Percentiles rank a stretch among this genome's conserved stretches.
These are phyloP conservation scores for Mycena vitilis DNA, from an alignment of 768 basidiomycete genomes.

Conservation along the genomic window DNA sequence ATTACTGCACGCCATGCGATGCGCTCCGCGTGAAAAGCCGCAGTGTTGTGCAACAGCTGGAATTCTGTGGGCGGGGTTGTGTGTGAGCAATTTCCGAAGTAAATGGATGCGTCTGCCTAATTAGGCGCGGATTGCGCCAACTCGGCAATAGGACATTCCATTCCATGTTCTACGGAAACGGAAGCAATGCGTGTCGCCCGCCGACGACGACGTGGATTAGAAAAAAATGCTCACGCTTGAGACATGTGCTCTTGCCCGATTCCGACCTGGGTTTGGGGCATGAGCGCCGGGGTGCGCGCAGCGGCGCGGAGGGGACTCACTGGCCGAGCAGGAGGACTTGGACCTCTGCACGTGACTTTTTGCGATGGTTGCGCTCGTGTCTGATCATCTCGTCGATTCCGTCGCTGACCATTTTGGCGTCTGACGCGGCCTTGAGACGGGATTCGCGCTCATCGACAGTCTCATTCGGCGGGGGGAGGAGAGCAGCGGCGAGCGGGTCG, in stretches of 20 bases:
- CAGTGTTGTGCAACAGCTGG: constrained; percentile 82
- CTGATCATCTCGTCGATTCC: constrained; percentile 84
- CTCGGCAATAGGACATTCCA: constrained; percentile 33
- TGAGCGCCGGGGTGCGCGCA: constrained; percentile 17
- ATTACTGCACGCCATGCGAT: constrained; percentile 90
- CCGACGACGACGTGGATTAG: constrained; percentile 9
- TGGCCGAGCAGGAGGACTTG: constrained; percentile 86
- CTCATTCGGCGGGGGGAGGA: constrained; percentile 80
- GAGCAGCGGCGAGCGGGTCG: constrained; percentile 76
- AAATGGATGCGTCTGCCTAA: constrained; percentile 20
- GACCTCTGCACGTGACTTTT: constrained; percentile 71
- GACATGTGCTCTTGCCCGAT: constrained; percentile 89
- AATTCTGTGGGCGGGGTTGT: constrained; percentile 66
- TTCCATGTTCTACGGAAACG: constrained; percentile 31
- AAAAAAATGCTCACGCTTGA: constrained; percentile 77
- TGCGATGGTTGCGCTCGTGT: constrained; percentile 69
- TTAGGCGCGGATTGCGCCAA: constrained; percentile 27
- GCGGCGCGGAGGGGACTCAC: constrained; percentile 34
- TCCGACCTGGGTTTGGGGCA: constrained; percentile 59
- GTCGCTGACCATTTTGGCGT: constrained; percentile 81
- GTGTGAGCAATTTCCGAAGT: constrained; percentile 13
- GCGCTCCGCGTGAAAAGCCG: constrained; percentile 81
- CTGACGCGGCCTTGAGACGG: constrained; percentile 72
- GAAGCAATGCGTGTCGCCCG: constrained; percentile 31
- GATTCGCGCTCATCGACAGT: constrained; percentile 72